phyloP scores from a whole-genome alignment of 2,329 filamentous ascomycete species.

The Fusarium sp. region DNA sequence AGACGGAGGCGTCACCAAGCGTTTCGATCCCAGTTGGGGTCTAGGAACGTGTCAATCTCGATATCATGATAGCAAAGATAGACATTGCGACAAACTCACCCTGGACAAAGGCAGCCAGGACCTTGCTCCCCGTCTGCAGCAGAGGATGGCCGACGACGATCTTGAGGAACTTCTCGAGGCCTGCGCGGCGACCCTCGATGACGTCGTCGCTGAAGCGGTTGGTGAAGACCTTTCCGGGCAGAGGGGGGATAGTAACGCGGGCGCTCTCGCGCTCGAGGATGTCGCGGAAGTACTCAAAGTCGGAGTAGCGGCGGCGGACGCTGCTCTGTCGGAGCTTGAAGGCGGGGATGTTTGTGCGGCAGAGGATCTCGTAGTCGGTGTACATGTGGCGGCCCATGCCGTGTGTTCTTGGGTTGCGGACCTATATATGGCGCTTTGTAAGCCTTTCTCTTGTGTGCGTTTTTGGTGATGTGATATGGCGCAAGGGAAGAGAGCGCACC shows the following conservation, averaged over 20 bases:
- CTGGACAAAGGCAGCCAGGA: conserved; percentile 95
- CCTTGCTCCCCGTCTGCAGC: conserved; percentile 96
- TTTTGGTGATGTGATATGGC: not conserved
- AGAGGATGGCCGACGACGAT: conserved; percentile 97
- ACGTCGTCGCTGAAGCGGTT: conserved; percentile 98
- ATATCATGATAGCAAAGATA: conserved; percentile 8
- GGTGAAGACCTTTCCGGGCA: conserved; percentile 97
- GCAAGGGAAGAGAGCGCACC: conserved; percentile 59
- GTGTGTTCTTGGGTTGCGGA: conserved; percentile 92
- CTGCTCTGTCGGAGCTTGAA: conserved; percentile 93
- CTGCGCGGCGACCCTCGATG: conserved; percentile 92
- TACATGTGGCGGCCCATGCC: conserved; percentile 97
- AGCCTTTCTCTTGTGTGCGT: not conserved
- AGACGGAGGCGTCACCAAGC: conserved; percentile 72
- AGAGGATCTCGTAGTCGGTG: conserved; percentile 98
- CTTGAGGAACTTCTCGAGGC: conserved; percentile 94
- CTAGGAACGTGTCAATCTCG: conserved; percentile 52
- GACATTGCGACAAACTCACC: conserved; percentile 62
- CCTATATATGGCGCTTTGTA: conserved; percentile 62
- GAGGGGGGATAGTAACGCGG: conserved; percentile 92
- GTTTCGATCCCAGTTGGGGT: conserved; percentile 91
- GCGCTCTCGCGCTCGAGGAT: conserved; percentile 96
- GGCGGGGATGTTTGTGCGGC: conserved; percentile 97
- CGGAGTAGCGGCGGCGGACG: conserved; percentile 93
- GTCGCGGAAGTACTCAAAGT: conserved; percentile 99